These are phyloP conservation scores for Spironucleus salmonicida DNA, from an alignment of 208 protist genomes.

Conservation along the genomic window DNA sequence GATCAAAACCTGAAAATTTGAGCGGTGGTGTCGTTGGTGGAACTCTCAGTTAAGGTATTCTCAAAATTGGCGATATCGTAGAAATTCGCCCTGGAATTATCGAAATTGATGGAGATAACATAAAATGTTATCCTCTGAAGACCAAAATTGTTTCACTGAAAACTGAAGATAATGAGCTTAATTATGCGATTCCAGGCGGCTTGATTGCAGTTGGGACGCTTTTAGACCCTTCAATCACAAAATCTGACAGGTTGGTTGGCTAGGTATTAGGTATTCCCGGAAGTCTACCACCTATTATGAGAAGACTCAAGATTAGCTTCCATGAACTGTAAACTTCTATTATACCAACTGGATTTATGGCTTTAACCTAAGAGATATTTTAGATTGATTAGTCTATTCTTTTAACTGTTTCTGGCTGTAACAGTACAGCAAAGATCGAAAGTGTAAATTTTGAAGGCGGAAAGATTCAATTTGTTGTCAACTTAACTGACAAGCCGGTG, in stretches of 20 bases:
- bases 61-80: constrained; percentile 81
- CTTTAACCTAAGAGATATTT: too few relatives aligned
- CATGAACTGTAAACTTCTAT: constrained; percentile 63
- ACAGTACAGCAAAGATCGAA: too few relatives aligned
- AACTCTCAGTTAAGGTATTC: constrained; percentile 82
- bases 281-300: constrained; percentile 80
- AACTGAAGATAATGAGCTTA: constrained; percentile 85
- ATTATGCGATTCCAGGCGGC: constrained; percentile 95
- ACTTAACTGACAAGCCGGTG: too few relatives aligned
- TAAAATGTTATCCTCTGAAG: constrained; percentile 76
- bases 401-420: too few relatives aligned
- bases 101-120: constrained; percentile 59
- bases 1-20: constrained; percentile 75
- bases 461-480: too few relatives aligned
- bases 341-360: too few relatives aligned
- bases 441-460: too few relatives aligned
- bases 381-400: too few relatives aligned
- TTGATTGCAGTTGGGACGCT: constrained; percentile 92
- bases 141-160: constrained; percentile 75
- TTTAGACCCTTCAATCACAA: constrained; percentile 93
- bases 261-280: constrained; percentile 61
- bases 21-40: constrained; percentile 92
- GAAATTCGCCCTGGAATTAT: constrained; percentile 85
- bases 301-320: constrained; percentile 85
- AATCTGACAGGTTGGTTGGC: constrained; percentile 89